These are phyloP conservation scores for Torrubiellomyces zombiae DNA, from an alignment of 2,329 filamentous ascomycete genomes.

Conservation along the genomic window DNA sequence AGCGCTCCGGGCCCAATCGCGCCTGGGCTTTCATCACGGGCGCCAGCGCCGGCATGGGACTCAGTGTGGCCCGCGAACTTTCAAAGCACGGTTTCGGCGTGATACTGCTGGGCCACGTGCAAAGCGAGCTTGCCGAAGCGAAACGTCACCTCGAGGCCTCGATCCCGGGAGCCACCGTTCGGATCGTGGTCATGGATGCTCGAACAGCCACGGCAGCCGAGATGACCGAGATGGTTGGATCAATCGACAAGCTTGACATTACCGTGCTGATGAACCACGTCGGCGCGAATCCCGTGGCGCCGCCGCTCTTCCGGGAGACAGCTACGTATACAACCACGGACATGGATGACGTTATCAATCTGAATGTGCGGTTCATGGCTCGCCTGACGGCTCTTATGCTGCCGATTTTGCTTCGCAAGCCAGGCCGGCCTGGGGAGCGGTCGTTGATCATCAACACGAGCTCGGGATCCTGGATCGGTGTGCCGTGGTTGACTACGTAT, in stretches of 20 bases:
- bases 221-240: conserved; percentile 8
- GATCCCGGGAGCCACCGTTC: conserved; percentile 9
- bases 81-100: conserved; percentile 17
- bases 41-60: conserved; percentile 16
- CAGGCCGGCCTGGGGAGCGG: conserved; percentile 2
- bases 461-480: conserved; percentile 9
- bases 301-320: conserved; percentile 11
- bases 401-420: conserved; percentile 7
- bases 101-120: conserved; percentile 14
- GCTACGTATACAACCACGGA: conserved; percentile 12
- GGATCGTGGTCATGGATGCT: conserved; percentile 13
- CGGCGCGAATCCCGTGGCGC: conserved; percentile 11
- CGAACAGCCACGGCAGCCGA: conserved; percentile 11
- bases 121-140: conserved; percentile 12
- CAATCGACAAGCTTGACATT: conserved; percentile 9
- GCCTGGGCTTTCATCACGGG: conserved; percentile 18
- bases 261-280: conserved; percentile 19
- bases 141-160: conserved; percentile 8
- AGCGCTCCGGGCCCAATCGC: conserved; percentile 6
- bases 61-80: conserved; percentile 16
- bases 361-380: conserved; percentile 19
- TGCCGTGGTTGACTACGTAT: conserved; percentile 15
- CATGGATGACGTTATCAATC: conserved; percentile 13
- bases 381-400: conserved; percentile 15
- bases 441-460: conserved; percentile 14